Evolutionary conservation across 2,329 filamentous ascomycete genomes (phyloP).

Genomic region (Calonectria pseudoturangicola): DNA sequence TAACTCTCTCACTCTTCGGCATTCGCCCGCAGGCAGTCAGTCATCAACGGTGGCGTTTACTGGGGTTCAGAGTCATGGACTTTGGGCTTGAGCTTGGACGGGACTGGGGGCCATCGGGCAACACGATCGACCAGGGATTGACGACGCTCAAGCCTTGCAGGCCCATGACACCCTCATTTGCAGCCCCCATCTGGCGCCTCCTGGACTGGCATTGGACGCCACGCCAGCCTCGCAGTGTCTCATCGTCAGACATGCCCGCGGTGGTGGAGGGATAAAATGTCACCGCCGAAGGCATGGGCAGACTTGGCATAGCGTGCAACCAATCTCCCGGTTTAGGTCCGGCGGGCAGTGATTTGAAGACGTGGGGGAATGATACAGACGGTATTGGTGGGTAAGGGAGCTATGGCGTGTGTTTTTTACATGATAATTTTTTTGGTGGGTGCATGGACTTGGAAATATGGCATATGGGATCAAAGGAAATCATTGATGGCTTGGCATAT

Average conservation of each 20-base stretch:
- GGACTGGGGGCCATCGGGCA: slow-evolving; percentile 32
- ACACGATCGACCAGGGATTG: slow-evolving; percentile 35
- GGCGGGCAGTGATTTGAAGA: slow-evolving; percentile 14
- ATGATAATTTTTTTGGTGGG: slow-evolving; percentile 38
- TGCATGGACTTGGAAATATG: slow-evolving; percentile 48
- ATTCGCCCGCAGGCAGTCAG: slow-evolving; percentile 30
- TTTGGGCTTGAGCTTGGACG: slow-evolving; percentile 23
- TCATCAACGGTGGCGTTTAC: slow-evolving; percentile 31
- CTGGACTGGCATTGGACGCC: slow-evolving; percentile 46
- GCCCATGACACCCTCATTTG: slow-evolving; percentile 37
- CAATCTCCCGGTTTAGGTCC: slow-evolving; percentile 34
- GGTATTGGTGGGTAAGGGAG: slow-evolving; percentile 42
- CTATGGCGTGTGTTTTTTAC: slow-evolving; percentile 37
- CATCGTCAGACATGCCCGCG: slow-evolving; percentile 33
- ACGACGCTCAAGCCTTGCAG: slow-evolving; percentile 35
- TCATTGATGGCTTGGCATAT: slow-evolving; percentile 42
- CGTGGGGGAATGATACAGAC: slow-evolving; percentile 32
- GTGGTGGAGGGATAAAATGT: slow-evolving; percentile 42
- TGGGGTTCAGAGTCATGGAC: slow-evolving; percentile 22
- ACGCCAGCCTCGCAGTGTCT: slow-evolving; percentile 42
- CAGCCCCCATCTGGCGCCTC: slow-evolving; percentile 32
- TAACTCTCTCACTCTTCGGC: slow-evolving; percentile 36
- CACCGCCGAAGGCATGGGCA: slow-evolving; percentile 25
- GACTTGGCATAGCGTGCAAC: slow-evolving; percentile 33
- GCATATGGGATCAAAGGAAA: slow-evolving; percentile 49